Base-by-base conservation (phyloP, 2,329 filamentous ascomycete genomes). In the Fusarium longipes region DNA sequence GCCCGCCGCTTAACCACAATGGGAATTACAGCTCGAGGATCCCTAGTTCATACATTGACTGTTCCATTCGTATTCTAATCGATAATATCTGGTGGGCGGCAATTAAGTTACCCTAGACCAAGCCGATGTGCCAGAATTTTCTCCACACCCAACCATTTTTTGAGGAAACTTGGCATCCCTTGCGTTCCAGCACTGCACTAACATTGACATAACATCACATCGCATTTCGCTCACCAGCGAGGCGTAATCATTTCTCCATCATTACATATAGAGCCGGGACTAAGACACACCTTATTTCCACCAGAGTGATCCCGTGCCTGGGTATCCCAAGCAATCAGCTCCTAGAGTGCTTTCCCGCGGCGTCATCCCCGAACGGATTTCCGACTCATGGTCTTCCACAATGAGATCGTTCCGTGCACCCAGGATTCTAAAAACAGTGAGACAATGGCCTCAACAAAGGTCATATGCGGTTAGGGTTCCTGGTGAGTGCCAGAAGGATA, bases 381-480 rank as follows among this genome's bases (percentile, higher is more conserved):
- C n/a, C 43, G 60, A 63, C 43, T 57, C 63, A 48, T 57, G 44
- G 57, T 33, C 40, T 22, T 27, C 43, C 55, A 54, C 47, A 40
- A 73, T 73, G 71, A 71, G 70, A 52, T 67, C 60, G 18, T 56
- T 73, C 33, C 66, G 66, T 39, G 44, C 63, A 36, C 44, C 51
- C 18, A 67, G 48, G 33, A 33, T 65, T 30, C 40, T 68, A n/a
- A 58, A 17, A 25, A 39, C 58, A 24, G 61, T 24, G 42, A 55
- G 51, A 12, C 12, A 38, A 45, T 57, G 50, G 52, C 30, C 35
- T 38, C 38, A 50, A 20, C 32, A 25, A 33, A 75, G 78, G 50
- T 33, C 40, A 22, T 79, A 80, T 65, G 79, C 79, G n/a, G 77
- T 75, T 18, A 75, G 72, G 36, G 65, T 77, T 4, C 68, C 67